Conservation (phyloP, 192 early-diverging fungal species). For the Gaertneriomyces sp. region DNA sequence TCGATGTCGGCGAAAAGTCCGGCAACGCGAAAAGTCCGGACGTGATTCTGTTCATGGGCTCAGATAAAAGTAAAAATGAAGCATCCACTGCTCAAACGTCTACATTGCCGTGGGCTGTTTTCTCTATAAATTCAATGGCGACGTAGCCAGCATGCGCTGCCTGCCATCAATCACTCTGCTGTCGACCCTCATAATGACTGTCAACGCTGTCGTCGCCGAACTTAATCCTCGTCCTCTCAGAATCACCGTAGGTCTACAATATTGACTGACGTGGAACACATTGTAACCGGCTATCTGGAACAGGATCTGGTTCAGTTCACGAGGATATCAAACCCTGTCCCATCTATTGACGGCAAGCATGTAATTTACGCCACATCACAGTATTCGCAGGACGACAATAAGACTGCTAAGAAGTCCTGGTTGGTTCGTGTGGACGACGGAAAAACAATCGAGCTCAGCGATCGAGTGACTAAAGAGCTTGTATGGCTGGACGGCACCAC, state of each 20-base stretch:
- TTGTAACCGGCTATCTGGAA: not conserved
- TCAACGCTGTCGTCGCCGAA: too few relatives aligned
- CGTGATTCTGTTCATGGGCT: too few relatives aligned
- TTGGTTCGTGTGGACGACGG: slow-evolving; percentile 53
- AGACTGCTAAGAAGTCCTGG: slow-evolving; percentile 15
- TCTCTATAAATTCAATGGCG: too few relatives aligned
- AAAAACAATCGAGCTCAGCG: slow-evolving; percentile 43
- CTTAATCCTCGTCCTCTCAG: not conserved
- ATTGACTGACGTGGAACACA: not conserved
- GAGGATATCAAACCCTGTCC: slow-evolving; percentile 46
- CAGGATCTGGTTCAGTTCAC: slow-evolving; percentile 62
- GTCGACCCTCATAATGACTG: too few relatives aligned
- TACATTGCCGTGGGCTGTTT: too few relatives aligned
- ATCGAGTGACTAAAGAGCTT: slow-evolving; percentile 39
- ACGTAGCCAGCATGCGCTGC: too few relatives aligned
- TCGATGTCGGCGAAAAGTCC: too few relatives aligned
- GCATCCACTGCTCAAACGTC: too few relatives aligned
- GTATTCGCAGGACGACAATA: slow-evolving; percentile 48
- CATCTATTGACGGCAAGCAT: slow-evolving; percentile 49
- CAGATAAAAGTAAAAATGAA: too few relatives aligned
- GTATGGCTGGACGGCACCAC: slow-evolving; percentile 45
- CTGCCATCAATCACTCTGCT: too few relatives aligned
- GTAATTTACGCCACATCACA: slow-evolving; percentile 59
- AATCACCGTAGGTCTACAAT: not conserved
- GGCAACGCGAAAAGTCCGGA: too few relatives aligned